phyloP scores from a whole-genome alignment of 116 monocot genomes.

The Posidonia oceanica region DNA sequence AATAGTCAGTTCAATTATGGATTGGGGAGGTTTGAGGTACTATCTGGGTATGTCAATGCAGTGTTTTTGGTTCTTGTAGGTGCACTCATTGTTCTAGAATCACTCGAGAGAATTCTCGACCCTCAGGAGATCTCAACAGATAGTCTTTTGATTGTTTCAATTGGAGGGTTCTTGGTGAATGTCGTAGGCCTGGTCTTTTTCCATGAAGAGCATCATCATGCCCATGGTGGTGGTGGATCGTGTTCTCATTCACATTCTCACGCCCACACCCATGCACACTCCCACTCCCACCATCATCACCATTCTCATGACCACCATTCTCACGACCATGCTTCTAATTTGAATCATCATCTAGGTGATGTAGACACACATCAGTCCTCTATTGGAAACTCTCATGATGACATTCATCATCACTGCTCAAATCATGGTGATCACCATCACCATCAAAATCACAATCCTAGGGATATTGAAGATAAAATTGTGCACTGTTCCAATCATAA shows the following conservation, averaged over 20 bases:
- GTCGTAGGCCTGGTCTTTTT: constrained; percentile 78
- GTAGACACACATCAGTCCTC: not conserved
- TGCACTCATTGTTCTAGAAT: constrained; percentile 79
- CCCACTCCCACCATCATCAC: constrained; percentile 5
- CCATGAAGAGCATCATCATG: constrained; percentile 99
- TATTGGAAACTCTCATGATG: constrained; percentile 4
- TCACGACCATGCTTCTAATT: not conserved
- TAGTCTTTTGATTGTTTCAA: constrained; percentile 73
- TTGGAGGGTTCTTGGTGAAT: constrained; percentile 89
- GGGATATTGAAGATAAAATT: too few species aligned
- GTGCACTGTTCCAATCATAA: not conserved
- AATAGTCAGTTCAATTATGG: constrained; percentile 85
- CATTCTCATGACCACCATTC: not conserved
- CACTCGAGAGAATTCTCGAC: constrained; percentile 89
- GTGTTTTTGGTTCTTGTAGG: constrained; percentile 93
- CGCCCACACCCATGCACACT: constrained; percentile 12
- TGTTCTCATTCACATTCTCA: constrained; percentile 63
- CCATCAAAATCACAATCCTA: constrained; percentile 4
- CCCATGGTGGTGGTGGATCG: constrained; percentile 57
- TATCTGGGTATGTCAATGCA: constrained; percentile 92
- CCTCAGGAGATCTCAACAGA: constrained; percentile 85
- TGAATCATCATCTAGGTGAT: not conserved
- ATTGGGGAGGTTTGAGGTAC: constrained; percentile 83
- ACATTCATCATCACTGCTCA: constrained; percentile 8
- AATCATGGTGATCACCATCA: constrained; percentile 13